Percentiles rank a stretch among this genome's conserved stretches.
Conservation (phyloP, 768 basidiomycete genomes). For the Postia placenta region DNA sequence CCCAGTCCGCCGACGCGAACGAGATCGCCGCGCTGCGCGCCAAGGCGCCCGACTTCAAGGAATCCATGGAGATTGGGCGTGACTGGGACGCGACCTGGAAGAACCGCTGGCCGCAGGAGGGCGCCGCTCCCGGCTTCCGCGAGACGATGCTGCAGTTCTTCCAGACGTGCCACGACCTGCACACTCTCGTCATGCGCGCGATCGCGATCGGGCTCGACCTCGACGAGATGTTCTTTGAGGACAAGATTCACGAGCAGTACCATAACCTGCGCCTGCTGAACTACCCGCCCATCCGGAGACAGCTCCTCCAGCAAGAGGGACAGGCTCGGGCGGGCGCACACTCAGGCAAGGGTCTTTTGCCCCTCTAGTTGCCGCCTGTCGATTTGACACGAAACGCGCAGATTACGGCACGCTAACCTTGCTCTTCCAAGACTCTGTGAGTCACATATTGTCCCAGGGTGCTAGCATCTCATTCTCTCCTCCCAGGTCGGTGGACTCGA, state of each 20-base stretch:
- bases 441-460: constrained; percentile 8
- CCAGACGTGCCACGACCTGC: constrained; percentile 72
- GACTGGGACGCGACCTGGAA: constrained; percentile 76
- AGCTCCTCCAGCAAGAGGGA: constrained; percentile 51
- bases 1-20: constrained; percentile 58
- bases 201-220: constrained; percentile 77
- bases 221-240: constrained; percentile 69
- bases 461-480: constrained; percentile 2
- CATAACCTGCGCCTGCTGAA: constrained; percentile 79
- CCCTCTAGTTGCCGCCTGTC: too few relatives aligned
- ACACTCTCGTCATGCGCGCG: constrained; percentile 75
- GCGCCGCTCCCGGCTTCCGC: constrained; percentile 61
- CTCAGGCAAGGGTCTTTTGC: too few relatives aligned
- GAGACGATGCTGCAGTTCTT: constrained; percentile 72
- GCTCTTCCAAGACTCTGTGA: constrained; percentile 70
- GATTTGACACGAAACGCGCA: background rate
- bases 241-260: constrained; percentile 66
- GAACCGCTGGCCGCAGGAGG: constrained; percentile 75
- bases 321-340: constrained; percentile 82
- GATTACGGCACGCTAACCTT: constrained; percentile 62
- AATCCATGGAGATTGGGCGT: constrained; percentile 85
- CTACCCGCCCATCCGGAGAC: constrained; percentile 70
- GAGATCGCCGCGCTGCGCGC: constrained; percentile 73
- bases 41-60: constrained; percentile 77
- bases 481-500: constrained; percentile 71